These are phyloP conservation scores for Periconia sp. DNA, from an alignment of 2,329 filamentous ascomycete genomes.

Conservation along the genomic window DNA sequence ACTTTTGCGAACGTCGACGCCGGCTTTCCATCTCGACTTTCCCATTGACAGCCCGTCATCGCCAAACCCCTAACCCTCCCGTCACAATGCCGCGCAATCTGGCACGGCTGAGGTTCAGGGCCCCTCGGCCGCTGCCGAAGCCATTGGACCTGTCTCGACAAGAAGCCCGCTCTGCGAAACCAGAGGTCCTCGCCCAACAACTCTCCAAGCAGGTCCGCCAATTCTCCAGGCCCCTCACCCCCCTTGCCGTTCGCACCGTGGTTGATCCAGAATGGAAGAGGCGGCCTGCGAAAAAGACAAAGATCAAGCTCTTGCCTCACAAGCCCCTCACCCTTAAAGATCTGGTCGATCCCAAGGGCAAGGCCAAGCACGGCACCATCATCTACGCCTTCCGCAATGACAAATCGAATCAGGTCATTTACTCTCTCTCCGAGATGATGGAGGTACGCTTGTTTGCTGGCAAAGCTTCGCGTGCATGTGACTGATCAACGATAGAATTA, in stretches of 20 bases:
- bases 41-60: constrained; percentile 10
- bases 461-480: background rate
- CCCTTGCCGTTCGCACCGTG: constrained; percentile 24
- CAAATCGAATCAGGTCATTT: constrained; percentile 65
- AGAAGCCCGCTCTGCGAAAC: constrained; percentile 1
- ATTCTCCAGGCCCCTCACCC: constrained; percentile 26
- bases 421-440: constrained; percentile 60
- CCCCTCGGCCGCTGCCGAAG: constrained; percentile 13
- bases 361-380: constrained; percentile 54
- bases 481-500: constrained; percentile 44
- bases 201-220: constrained; percentile 24
- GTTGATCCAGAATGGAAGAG: constrained; percentile 26
- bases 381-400: constrained; percentile 66
- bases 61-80: background rate
- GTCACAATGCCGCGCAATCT: constrained; percentile 34
- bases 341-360: constrained; percentile 31
- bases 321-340: constrained; percentile 45
- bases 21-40: constrained; percentile 4
- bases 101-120: constrained; percentile 26
- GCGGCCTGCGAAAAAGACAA: constrained; percentile 9
- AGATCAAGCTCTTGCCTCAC: constrained; percentile 8
- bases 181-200: constrained; percentile 11
- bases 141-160: constrained; percentile 16
- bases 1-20: constrained; percentile 10
- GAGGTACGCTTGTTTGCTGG: constrained; percentile 47